A percentile compares a stretch with the other conserved stretches of the same genome.
phyloP scores from a whole-genome alignment of 768 basidiomycete species.

The Suillus lakei region DNA sequence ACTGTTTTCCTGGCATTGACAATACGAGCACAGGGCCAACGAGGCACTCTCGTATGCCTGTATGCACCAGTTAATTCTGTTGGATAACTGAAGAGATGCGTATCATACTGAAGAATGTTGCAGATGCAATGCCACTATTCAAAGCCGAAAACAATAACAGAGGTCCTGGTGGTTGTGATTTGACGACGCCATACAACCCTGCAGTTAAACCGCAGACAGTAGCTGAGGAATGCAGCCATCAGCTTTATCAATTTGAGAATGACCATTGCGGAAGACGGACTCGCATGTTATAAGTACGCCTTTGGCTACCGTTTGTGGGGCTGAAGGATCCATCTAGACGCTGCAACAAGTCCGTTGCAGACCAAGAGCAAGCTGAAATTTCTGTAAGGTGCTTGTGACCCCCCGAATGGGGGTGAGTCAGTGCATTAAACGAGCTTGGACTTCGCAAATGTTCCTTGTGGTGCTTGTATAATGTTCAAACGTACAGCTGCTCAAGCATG shows the following conservation, averaged over 20 bases:
- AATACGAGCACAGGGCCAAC: slow-evolving; percentile 64
- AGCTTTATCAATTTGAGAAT: slow-evolving; percentile 21
- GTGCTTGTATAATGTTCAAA: slow-evolving; percentile 18
- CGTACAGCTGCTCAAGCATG: slow-evolving; percentile 10
- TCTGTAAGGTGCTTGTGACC: neutral
- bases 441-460: neutral
- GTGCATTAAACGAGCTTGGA: neutral
- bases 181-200: slow-evolving; percentile 51
- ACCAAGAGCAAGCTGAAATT: neutral
- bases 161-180: slow-evolving; percentile 50
- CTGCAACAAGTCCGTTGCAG: neutral
- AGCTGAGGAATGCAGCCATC: slow-evolving; percentile 49
- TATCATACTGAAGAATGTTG: slow-evolving; percentile 78
- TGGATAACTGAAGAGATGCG: neutral
- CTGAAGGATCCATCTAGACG: slow-evolving; percentile 33
- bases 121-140: slow-evolving; percentile 73
- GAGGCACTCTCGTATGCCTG: slow-evolving; percentile 80
- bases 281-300: slow-evolving; percentile 77
- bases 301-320: slow-evolving; percentile 50
- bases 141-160: slow-evolving; percentile 65
- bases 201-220: slow-evolving; percentile 53
- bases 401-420: slow-evolving; percentile 5
- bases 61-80: slow-evolving; percentile 7
- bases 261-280: slow-evolving; percentile 58
- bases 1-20: slow-evolving; percentile 50